These are phyloP conservation scores for Apium graveolens DNA, from an alignment of 129 eudicot species.

Conservation along the genomic window DNA sequence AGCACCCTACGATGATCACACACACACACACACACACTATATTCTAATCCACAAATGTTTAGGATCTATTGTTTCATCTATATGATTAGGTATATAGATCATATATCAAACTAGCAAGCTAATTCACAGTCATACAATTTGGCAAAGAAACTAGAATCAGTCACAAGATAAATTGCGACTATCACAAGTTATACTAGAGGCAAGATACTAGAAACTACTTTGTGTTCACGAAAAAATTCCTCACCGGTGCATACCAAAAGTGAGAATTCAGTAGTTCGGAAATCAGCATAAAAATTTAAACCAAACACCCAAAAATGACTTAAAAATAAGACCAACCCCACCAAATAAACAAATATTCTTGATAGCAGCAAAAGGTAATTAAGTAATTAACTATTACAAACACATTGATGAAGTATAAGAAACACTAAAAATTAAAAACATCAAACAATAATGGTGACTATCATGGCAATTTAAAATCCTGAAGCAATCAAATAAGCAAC, in stretches of 20 bases:
- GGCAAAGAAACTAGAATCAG: neutral
- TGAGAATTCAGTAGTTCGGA: neutral
- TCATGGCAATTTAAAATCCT: neutral
- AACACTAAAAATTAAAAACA: neutral
- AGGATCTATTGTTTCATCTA: neutral
- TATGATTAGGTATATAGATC: neutral
- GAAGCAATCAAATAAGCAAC: neutral
- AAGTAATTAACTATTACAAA: neutral
- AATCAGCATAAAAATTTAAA: neutral
- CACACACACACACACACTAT: neutral
- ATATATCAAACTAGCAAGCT: neutral
- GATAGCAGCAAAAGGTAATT: neutral
- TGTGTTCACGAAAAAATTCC: neutral
- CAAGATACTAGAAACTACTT: neutral
- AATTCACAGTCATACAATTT: too few species aligned
- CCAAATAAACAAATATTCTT: neutral
- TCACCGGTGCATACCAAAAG: neutral
- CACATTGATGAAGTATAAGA: neutral
- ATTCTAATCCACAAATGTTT: neutral
- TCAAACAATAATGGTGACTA: neutral
- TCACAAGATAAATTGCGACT: neutral
- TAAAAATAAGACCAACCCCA: neutral
- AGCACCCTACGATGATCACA: neutral
- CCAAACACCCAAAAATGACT: neutral
- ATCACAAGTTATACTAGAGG: neutral